Conservation (phyloP, 2,329 filamentous ascomycete species). For the Ampelomyces quisqualis region DNA sequence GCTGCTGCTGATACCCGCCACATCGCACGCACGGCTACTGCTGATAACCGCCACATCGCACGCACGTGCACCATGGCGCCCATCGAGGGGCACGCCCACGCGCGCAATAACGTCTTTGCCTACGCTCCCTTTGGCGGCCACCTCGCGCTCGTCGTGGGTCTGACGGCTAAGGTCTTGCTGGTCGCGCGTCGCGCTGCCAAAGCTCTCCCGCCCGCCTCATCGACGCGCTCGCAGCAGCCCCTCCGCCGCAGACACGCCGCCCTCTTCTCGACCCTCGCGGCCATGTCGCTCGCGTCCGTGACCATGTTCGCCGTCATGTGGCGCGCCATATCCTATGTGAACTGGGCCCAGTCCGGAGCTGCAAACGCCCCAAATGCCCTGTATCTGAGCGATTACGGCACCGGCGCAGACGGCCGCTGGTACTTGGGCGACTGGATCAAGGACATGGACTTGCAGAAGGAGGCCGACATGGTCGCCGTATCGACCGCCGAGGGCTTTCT, state of each 20-base stretch:
- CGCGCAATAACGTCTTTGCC: conserved; percentile 38
- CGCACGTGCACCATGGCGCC: conserved; percentile 35
- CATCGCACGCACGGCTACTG: conserved; percentile 1
- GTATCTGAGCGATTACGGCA: conserved; percentile 44
- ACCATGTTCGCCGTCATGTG: conserved; percentile 50
- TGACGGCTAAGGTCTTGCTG: conserved; percentile 33
- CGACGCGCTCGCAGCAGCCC: conserved; percentile 36
- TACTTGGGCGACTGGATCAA: conserved; percentile 56
- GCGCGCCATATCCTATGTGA: conserved; percentile 52
- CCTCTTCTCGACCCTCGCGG: conserved; percentile 49
- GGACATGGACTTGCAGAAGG: conserved; percentile 54
- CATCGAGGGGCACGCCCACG: conserved; percentile 32
- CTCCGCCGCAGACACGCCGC: conserved; percentile 35
- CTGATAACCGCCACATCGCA: conserved; percentile 1
- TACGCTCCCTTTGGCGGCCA: conserved; percentile 37
- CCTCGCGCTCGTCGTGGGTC: conserved; percentile 31
- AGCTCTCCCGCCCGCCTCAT: conserved; percentile 35
- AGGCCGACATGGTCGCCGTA: conserved; percentile 57
- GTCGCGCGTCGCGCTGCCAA: conserved; percentile 35
- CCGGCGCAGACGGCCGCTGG: conserved; percentile 35
- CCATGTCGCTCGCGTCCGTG: conserved; percentile 49
- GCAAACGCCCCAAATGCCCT: conserved; percentile 46
- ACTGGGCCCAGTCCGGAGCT: conserved; percentile 51
- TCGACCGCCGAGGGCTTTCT: conserved; percentile 59
- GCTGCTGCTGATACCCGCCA: background rate